Percentiles rank a stretch among this genome's conserved stretches.
Evolutionary conservation across 2,329 filamentous ascomycete genomes (phyloP).

Genomic region (Periconia macrospinosa): DNA sequence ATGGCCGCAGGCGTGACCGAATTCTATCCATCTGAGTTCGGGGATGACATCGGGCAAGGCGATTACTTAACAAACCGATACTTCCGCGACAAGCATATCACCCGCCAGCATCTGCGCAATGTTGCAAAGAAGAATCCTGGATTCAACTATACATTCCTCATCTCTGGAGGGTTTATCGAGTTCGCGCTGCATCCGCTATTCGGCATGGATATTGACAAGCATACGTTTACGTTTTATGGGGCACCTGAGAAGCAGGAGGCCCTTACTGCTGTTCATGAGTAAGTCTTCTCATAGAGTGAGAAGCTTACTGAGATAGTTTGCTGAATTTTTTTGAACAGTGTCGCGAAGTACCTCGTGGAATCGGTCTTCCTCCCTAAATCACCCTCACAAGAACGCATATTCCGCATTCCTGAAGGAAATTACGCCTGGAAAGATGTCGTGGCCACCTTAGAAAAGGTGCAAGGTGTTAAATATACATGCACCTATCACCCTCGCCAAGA

Average conservation of each 20-base stretch:
- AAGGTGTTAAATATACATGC: constrained; percentile 9
- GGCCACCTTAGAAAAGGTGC: constrained; percentile 9
- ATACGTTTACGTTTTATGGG: constrained; percentile 14
- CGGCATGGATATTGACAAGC: constrained; percentile 12
- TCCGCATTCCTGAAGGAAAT: constrained; percentile 8
- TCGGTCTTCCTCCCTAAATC: constrained; percentile 12
- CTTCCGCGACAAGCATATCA: constrained; percentile 13
- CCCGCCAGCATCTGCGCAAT: constrained; percentile 10
- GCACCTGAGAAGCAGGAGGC: constrained; percentile 11
- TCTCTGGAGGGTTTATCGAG: constrained; percentile 10
- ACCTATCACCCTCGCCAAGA: constrained; percentile 9
- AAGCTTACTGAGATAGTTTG: constrained; percentile 9
- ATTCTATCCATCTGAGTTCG: constrained; percentile 17
- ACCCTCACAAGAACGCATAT: constrained; percentile 11
- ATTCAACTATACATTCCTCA: constrained; percentile 12
- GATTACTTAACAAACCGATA: constrained; percentile 12
- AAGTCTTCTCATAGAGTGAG: constrained; percentile 9
- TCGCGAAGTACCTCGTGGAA: constrained; percentile 11
- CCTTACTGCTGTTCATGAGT: constrained; percentile 11
- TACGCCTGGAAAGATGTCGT: constrained; percentile 11
- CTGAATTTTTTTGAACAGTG: constrained; percentile 10
- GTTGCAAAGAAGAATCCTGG: constrained; percentile 7
- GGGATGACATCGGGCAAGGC: constrained; percentile 11
- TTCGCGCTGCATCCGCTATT: constrained; percentile 11
- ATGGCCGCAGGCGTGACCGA: constrained; percentile 12